A percentile compares a stretch with the other conserved stretches of the same genome.
Conservation (phyloP, 2,329 filamentous ascomycete genomes). For the Coleophoma crateriformis region DNA sequence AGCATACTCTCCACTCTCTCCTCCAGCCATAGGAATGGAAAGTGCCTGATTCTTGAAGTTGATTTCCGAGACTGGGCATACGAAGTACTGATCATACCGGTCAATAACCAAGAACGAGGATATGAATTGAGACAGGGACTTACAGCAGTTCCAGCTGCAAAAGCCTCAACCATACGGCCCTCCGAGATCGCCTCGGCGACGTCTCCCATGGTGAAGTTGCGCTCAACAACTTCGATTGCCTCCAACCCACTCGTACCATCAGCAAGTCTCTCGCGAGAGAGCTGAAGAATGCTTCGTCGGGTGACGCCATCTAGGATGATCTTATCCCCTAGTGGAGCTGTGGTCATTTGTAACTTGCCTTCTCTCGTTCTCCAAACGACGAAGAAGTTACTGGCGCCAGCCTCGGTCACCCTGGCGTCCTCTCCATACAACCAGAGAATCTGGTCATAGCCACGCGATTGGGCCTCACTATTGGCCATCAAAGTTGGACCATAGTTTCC, state of each 20-base stretch:
- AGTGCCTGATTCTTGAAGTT: constrained; percentile 62
- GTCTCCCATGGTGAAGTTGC: constrained; percentile 77
- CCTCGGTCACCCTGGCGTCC: constrained; percentile 78
- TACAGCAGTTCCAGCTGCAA: constrained; percentile 82
- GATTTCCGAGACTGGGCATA: constrained; percentile 62
- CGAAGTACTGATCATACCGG: constrained; percentile 52
- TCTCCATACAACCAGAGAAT: constrained; percentile 88
- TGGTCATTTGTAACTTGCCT: constrained; percentile 66
- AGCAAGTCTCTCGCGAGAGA: constrained; percentile 58
- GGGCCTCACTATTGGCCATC: constrained; percentile 71
- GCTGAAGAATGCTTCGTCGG: constrained; percentile 71
- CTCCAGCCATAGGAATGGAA: constrained; percentile 52
- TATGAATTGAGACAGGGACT: constrained; percentile 24
- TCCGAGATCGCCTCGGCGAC: constrained; percentile 66
- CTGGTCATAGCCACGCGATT: constrained; percentile 72
- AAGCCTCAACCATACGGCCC: constrained; percentile 76
- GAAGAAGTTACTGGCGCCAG: constrained; percentile 90
- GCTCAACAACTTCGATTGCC: constrained; percentile 69
- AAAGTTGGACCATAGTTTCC: constrained; percentile 89
- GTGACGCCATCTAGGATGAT: constrained; percentile 88
- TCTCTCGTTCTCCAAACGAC: constrained; percentile 68
- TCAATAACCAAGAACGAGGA: constrained; percentile 2
- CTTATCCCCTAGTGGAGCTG: constrained; percentile 75
- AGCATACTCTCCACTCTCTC: constrained; percentile 50
- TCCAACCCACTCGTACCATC: constrained; percentile 29